Evolutionary conservation across 2,329 filamentous ascomycete genomes (phyloP).

Genomic region (Colletotrichum melonis): DNA sequence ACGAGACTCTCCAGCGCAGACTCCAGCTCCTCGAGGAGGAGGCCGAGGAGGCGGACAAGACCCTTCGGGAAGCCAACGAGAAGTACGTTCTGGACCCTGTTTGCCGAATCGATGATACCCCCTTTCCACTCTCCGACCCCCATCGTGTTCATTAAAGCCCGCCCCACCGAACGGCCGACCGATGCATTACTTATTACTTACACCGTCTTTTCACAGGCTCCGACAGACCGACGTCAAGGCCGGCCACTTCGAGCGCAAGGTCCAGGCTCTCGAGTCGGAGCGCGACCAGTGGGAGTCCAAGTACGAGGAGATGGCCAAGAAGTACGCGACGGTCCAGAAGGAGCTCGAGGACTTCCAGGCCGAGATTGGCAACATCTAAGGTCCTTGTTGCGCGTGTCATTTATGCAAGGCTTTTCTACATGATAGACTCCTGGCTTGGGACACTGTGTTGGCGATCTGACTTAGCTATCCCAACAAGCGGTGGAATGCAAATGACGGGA

Average conservation of each 20-base stretch:
- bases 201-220: constrained; percentile 70
- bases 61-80: constrained; percentile 95
- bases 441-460: constrained; percentile 29
- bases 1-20: constrained; percentile 91
- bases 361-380: constrained; percentile 94
- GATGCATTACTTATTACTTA: constrained; percentile 32
- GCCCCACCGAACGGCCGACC: constrained; percentile 21
- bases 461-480: constrained; percentile 27
- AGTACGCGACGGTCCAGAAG: constrained; percentile 85
- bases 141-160: constrained; percentile 27
- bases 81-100: constrained; percentile 74
- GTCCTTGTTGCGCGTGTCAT: constrained; percentile 22
- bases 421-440: constrained; percentile 31
- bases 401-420: constrained; percentile 18
- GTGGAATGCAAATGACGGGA: constrained; percentile 31
- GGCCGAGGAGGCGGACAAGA: constrained; percentile 96
- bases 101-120: constrained; percentile 24
- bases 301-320: constrained; percentile 97
- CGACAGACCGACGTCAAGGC: constrained; percentile 99
- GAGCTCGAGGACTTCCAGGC: constrained; percentile 90
- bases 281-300: constrained; percentile 96
- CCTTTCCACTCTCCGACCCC: constrained; percentile 1
- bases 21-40: constrained; percentile 98
- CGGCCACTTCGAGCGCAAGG: constrained; percentile 99
- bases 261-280: constrained; percentile 92